phyloP scores from a whole-genome alignment of 768 basidiomycete species.

The Suillus ampliporus region DNA sequence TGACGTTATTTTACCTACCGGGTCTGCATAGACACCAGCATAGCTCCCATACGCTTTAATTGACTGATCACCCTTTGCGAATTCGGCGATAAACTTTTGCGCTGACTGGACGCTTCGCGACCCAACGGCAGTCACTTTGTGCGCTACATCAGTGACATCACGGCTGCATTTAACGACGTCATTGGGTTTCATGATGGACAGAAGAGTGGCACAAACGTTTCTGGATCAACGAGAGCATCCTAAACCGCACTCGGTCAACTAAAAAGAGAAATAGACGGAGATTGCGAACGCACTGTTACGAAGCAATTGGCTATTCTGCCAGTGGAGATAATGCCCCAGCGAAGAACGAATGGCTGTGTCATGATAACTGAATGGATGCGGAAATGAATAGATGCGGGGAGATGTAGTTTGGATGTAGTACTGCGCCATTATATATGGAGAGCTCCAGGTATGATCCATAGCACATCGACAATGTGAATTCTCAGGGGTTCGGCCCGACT shows the following conservation, averaged over 20 bases:
- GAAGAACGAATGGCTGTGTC: conserved; percentile 51
- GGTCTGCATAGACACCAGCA: conserved; percentile 72
- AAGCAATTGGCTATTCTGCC: conserved; percentile 74
- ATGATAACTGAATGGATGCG: conserved; percentile 8
- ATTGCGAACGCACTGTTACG: conserved; percentile 54
- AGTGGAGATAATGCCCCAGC: conserved; percentile 91
- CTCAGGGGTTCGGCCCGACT: conserved; percentile 12
- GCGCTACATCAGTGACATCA: conserved; percentile 63
- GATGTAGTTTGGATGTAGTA: neutral
- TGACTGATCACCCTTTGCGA: conserved; percentile 53
- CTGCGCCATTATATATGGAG: neutral
- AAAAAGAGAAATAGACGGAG: neutral
- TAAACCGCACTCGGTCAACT: conserved; percentile 33
- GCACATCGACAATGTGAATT: too few species aligned
- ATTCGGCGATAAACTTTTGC: conserved; percentile 63
- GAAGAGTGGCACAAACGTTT: conserved; percentile 54
- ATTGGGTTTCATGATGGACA: neutral
- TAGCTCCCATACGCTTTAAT: conserved; percentile 79
- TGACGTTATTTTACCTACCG: conserved; percentile 45
- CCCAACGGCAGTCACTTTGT: conserved; percentile 77
- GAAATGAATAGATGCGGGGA: neutral
- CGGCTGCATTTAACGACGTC: conserved; percentile 50
- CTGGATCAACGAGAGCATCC: conserved; percentile 80
- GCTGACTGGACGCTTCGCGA: conserved; percentile 76
- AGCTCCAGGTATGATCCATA: too few species aligned